A percentile compares a stretch with the other conserved stretches of the same genome.
Evolutionary conservation across 2,329 filamentous ascomycete species (phyloP).

Genomic region (Gremmenia infestans): DNA sequence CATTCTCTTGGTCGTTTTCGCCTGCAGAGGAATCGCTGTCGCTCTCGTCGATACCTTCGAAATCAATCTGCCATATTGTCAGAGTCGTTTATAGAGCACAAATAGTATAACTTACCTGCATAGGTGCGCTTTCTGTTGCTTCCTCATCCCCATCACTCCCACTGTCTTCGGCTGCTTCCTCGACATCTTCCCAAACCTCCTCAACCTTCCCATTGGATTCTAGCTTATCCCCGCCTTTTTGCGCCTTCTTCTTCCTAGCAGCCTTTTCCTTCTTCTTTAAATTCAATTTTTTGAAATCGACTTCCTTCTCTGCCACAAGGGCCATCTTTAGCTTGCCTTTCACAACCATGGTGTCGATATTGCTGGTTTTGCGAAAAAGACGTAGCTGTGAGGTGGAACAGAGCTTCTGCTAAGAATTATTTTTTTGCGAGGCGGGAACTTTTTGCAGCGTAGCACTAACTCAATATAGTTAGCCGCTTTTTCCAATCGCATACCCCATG

Average conservation of each 20-base stretch:
- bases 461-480: slow-evolving; percentile 2
- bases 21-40: slow-evolving; percentile 51
- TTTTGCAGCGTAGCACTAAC: slow-evolving; percentile 1
- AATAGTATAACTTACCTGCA: slow-evolving; percentile 16
- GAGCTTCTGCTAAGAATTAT: slow-evolving; percentile 5
- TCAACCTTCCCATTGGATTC: slow-evolving; percentile 27
- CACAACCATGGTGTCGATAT: slow-evolving; percentile 28
- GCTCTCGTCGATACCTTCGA: slow-evolving; percentile 54
- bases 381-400: slow-evolving; percentile 3
- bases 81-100: slow-evolving; percentile 2
- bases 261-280: slow-evolving; percentile 34
- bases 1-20: slow-evolving; percentile 38
- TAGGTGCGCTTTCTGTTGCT: slow-evolving; percentile 16
- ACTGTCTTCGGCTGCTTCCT: slow-evolving; percentile 34
- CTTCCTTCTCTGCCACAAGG: slow-evolving; percentile 49
- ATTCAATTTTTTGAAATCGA: slow-evolving; percentile 44
- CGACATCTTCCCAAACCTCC: slow-evolving; percentile 39
- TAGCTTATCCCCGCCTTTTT: slow-evolving; percentile 36
- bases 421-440: slow-evolving; percentile 12
- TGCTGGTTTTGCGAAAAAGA: slow-evolving; percentile 3
- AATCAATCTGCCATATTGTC: slow-evolving; percentile 39
- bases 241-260: slow-evolving; percentile 43
- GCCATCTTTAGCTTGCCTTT: slow-evolving; percentile 48
- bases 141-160: slow-evolving; percentile 34
- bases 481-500: neutral